phyloP scores from a whole-genome alignment of 352 stramenopile genomes.

The Pythium rhizo-oryzae region DNA sequence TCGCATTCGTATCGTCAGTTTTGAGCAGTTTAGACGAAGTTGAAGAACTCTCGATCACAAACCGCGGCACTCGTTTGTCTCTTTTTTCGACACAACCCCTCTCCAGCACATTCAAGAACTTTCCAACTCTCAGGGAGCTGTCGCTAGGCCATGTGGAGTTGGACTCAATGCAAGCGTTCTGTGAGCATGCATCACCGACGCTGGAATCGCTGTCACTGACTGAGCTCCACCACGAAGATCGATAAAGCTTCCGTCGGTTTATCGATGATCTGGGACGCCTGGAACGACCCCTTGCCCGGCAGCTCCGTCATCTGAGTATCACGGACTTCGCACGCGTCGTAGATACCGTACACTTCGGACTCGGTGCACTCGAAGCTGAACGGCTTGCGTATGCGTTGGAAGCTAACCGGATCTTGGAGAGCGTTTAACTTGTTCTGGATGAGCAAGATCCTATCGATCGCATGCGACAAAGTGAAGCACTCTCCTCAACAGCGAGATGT shows the following conservation, averaged over 20 bases:
- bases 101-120: not conserved
- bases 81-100: not conserved
- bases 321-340: not conserved
- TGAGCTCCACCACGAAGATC: not conserved
- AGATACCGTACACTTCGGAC: not conserved
- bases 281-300: not conserved
- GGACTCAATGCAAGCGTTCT: not conserved
- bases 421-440: not conserved
- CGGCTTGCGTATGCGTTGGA: not conserved
- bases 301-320: not conserved
- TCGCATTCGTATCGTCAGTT: not conserved
- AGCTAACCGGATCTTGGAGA: not conserved
- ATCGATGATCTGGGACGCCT: not conserved
- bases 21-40: not conserved
- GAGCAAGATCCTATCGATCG: too few species aligned
- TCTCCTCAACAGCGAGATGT: too few species aligned
- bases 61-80: not conserved
- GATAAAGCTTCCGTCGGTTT: not conserved
- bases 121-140: not conserved
- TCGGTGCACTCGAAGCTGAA: not conserved
- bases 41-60: not conserved
- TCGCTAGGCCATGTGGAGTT: not conserved
- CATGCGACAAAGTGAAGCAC: too few species aligned
- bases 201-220: not conserved
- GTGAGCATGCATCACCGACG: not conserved